Percentiles rank a stretch among this genome's conserved stretches.
Conservation (phyloP, 305 asterid species). For the Solanum hybrid region DNA sequence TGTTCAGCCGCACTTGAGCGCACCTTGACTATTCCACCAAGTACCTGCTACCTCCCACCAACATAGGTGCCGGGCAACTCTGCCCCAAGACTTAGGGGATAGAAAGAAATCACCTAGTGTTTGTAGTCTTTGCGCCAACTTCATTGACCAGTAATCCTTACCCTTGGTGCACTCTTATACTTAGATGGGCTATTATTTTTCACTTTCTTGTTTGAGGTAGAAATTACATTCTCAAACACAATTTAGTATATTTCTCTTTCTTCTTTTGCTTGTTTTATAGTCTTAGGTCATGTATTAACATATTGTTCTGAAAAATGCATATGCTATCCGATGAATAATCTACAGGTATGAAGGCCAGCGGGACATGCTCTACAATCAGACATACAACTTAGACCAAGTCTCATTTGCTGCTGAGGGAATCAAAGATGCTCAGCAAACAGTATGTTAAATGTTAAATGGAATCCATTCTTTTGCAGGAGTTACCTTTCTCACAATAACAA, state of each 20-base stretch:
- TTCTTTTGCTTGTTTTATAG: not conserved
- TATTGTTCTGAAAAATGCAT: not conserved
- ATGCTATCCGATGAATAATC: not conserved
- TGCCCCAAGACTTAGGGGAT: not conserved
- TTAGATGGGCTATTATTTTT: not conserved
- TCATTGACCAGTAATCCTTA: not conserved
- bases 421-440: slow-evolving; percentile 89
- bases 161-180: not conserved
- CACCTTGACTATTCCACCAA: not conserved
- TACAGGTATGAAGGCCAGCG: slow-evolving; percentile 82
- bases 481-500: not conserved
- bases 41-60: not conserved
- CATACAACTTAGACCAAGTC: slow-evolving; percentile 78
- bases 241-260: not conserved
- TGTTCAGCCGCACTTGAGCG: not conserved
- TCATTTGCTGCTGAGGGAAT: slow-evolving; percentile 85
- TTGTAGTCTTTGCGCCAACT: not conserved
- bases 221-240: not conserved
- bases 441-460: slow-evolving; percentile 37
- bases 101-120: not conserved
- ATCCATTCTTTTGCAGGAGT: slow-evolving; percentile 7
- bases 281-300: not conserved
- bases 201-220: not conserved
- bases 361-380: slow-evolving; percentile 79
- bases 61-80: not conserved